A percentile compares a stretch with the other conserved stretches of the same genome.
Evolutionary conservation across 2,329 filamentous ascomycete species (phyloP).

Genomic region (Clarireedia sp.): DNA sequence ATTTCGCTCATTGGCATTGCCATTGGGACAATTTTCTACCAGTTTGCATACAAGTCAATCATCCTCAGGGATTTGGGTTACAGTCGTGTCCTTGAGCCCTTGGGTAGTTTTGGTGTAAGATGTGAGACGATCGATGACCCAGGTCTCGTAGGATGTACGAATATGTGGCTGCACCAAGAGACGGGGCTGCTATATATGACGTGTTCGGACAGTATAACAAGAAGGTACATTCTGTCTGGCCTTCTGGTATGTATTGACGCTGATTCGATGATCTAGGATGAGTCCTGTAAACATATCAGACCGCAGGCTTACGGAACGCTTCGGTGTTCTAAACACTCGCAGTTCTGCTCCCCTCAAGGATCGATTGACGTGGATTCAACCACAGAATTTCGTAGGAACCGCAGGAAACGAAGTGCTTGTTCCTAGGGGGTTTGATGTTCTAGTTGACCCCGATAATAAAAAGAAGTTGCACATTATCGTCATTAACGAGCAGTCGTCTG

Average conservation of each 20-base stretch:
- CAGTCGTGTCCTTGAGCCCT: slow-evolving; percentile 26
- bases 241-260: background rate
- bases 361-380: slow-evolving; percentile 19
- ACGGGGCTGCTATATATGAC: slow-evolving; percentile 25
- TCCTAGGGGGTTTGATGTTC: slow-evolving; percentile 30
- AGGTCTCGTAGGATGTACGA: slow-evolving; percentile 24
- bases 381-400: slow-evolving; percentile 20
- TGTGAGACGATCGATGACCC: slow-evolving; percentile 21
- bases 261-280: slow-evolving; percentile 12
- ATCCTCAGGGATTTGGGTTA: slow-evolving; percentile 28
- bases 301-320: slow-evolving; percentile 17
- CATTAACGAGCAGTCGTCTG: slow-evolving; percentile 29
- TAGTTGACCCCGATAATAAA: slow-evolving; percentile 12
- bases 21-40: slow-evolving; percentile 24
- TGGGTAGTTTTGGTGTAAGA: slow-evolving; percentile 28
- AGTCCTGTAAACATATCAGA: slow-evolving; percentile 21
- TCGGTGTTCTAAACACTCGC: slow-evolving; percentile 25
- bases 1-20: slow-evolving; percentile 9
- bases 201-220: slow-evolving; percentile 20
- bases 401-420: slow-evolving; percentile 24
- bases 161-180: slow-evolving; percentile 27
- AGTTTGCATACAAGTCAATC: slow-evolving; percentile 26
- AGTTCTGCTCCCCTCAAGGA: slow-evolving; percentile 16
- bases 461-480: slow-evolving; percentile 27
- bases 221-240: slow-evolving; percentile 17